Percentiles rank a stretch among this genome's conserved stretches.
Evolutionary conservation across 148 eudicot species (phyloP).

Genomic region (Nyssa sinensis): DNA sequence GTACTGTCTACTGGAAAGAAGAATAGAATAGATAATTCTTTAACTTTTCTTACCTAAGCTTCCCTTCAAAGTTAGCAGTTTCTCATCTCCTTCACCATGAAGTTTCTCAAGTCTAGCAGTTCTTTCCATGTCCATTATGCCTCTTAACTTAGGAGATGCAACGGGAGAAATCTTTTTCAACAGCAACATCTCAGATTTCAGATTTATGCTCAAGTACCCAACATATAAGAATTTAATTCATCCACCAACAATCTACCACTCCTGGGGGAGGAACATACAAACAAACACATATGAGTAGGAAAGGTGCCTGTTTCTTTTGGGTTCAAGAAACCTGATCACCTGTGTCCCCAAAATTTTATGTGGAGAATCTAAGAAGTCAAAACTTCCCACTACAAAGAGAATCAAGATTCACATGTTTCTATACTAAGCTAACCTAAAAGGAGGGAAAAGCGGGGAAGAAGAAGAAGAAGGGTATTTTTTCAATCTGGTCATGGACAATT

Average conservation of each 20-base stretch:
- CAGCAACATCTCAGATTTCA: no score
- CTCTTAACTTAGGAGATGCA: no score
- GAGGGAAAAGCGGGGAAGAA: no score
- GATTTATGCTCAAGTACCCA: not conserved
- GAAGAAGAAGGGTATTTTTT: no score
- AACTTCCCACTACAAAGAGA: not conserved
- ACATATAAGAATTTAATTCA: not conserved
- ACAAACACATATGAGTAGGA: not conserved
- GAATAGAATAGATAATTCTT: no score
- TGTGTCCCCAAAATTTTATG: slow-evolving; percentile 5
- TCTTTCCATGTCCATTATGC: no score
- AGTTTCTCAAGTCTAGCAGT: no score
- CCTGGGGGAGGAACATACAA: slow-evolving; percentile 2
- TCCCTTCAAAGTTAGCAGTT: no score
- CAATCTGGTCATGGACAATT: slow-evolving; percentile 52
- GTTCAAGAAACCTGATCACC: slow-evolving; percentile 5
- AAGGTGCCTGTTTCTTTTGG: slow-evolving; percentile 3
- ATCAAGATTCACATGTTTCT: slow-evolving; percentile 15
- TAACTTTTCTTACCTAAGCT: no score
- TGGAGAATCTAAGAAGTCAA: not conserved
- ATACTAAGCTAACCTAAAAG: not conserved
- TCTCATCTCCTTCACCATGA: no score
- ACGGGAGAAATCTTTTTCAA: no score
- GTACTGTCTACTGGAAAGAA: no score
- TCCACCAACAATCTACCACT: slow-evolving; percentile 5